Base-by-base conservation (phyloP, 306 rosid species). In the Quercus bicolor region DNA sequence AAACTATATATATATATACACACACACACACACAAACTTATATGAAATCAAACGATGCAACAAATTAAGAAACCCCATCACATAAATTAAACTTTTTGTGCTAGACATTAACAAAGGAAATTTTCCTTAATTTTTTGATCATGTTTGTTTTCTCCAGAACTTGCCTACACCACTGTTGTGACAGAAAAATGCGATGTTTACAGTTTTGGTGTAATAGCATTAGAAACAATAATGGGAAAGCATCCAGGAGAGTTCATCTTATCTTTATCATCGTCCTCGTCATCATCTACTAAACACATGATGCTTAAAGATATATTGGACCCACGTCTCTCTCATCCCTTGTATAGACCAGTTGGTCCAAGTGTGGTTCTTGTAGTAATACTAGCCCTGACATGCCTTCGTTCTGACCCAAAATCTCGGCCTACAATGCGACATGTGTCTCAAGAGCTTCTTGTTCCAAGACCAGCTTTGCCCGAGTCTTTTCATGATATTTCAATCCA, bases 211-310 rank as follows among this genome's bases (percentile, higher is more conserved):
- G 76, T 78, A 5, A 70, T 80, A 52, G 75, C 51, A 13, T 28
- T 80, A 10, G 84, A 75, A 75, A 75, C 66, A 59, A 57, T 80
- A 33, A 80, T 75, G 80, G 80, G 80, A 16, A 70, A 4, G n/a
- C 79, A 75, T 69, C 84, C 69, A 6, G 15, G 3, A 5, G 40
- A 62, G 29, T 12, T 62, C 2, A 37, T 37, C 19, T 3, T 62
- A 19, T 5, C 19, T 62, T 62, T 9, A 62, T 28, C 18, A 14
- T 14, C 40, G 6, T 62, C 40, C 45, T 37, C 11, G 11, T 37
- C 45, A 0, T 26, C 10, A 1, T 15, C 19, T 5, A 24, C 19
- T 62, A 7, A 28, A 28, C 16, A 28, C 37, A 2, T 5, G 2
- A 62, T 28, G 40, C 28, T 62, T 5, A 11, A 61, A 11, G 20